phyloP scores from a whole-genome alignment of 257 asterid genomes.

The Sherardia arvensis region DNA sequence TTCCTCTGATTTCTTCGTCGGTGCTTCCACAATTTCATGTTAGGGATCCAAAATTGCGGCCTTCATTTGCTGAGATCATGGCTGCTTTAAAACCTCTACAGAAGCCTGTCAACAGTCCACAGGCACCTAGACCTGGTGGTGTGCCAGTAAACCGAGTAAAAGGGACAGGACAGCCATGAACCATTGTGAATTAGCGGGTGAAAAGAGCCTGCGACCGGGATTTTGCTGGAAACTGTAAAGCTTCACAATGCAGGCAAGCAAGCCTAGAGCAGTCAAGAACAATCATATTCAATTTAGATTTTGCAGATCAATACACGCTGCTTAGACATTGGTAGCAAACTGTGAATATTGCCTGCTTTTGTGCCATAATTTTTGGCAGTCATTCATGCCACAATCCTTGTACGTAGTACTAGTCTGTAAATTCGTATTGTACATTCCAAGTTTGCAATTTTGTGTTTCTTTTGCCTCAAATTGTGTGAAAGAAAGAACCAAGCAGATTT shows the following conservation, averaged over 20 bases:
- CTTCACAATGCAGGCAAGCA: slow-evolving; percentile 5
- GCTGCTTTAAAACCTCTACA: slow-evolving; percentile 78
- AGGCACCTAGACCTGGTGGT: slow-evolving; percentile 27
- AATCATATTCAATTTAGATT: slow-evolving; percentile 9
- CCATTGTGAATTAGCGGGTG: slow-evolving; percentile 13
- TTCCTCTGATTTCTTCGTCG: neutral
- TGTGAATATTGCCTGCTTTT: slow-evolving; percentile 16
- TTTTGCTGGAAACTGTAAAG: slow-evolving; percentile 3
- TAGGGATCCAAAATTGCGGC: slow-evolving; percentile 79
- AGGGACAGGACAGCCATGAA: slow-evolving; percentile 31
- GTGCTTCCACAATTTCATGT: neutral
- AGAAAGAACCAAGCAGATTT: neutral
- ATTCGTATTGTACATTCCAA: slow-evolving; percentile 36
- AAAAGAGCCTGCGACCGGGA: slow-evolving; percentile 16
- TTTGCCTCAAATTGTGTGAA: neutral
- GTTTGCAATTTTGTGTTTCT: slow-evolving; percentile 14
- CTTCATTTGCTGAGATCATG: slow-evolving; percentile 88
- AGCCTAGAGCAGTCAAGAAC: slow-evolving; percentile 11
- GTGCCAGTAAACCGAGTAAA: slow-evolving; percentile 29
- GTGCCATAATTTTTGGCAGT: slow-evolving; percentile 25
- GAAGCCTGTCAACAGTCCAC: slow-evolving; percentile 57
- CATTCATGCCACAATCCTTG: slow-evolving; percentile 29
- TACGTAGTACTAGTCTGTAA: slow-evolving; percentile 45
- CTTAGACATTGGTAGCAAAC: slow-evolving; percentile 10
- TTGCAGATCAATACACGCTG: slow-evolving; percentile 7